Conservation (phyloP, 1,284 basidiomycete genomes). For the Boletus mariae region DNA sequence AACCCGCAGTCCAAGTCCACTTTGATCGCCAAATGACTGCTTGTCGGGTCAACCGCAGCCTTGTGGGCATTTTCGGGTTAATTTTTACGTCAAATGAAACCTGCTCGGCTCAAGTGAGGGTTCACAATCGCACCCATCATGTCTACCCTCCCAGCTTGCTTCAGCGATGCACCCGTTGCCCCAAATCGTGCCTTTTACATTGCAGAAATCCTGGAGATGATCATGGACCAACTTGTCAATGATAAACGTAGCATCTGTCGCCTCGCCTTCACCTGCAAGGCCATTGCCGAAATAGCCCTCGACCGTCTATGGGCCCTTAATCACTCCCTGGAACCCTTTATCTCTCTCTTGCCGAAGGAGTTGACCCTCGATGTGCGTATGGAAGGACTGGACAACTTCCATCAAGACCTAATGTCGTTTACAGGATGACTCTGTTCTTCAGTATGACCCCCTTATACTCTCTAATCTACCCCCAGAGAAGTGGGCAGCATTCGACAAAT, state of each 20-base stretch:
- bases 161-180: not conserved
- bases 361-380: slow-evolving; percentile 22
- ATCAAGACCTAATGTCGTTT: slow-evolving; percentile 5
- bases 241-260: slow-evolving; percentile 21
- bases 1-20: not conserved
- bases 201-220: slow-evolving; percentile 24
- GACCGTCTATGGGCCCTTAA: slow-evolving; percentile 29
- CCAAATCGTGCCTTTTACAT: slow-evolving; percentile 18
- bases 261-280: slow-evolving; percentile 29
- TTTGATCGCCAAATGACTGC: not conserved
- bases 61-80: not conserved
- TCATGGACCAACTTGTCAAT: slow-evolving; percentile 23
- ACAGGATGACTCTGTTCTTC: slow-evolving; percentile 23
- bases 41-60: slow-evolving; percentile 4
- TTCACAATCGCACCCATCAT: slow-evolving; percentile 5
- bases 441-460: slow-evolving; percentile 7
- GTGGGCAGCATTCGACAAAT: slow-evolving; percentile 24
- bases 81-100: slow-evolving; percentile 14
- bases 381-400: not conserved
- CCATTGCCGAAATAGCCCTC: slow-evolving; percentile 26
- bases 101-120: not conserved
- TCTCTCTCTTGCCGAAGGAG: slow-evolving; percentile 20
- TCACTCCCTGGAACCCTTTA: slow-evolving; percentile 25
- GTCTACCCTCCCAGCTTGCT: not conserved
- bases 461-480: slow-evolving; percentile 13